These are phyloP conservation scores for Penicillium parvum DNA, from an alignment of 495 filamentous ascomycete genomes.

Conservation along the genomic window DNA sequence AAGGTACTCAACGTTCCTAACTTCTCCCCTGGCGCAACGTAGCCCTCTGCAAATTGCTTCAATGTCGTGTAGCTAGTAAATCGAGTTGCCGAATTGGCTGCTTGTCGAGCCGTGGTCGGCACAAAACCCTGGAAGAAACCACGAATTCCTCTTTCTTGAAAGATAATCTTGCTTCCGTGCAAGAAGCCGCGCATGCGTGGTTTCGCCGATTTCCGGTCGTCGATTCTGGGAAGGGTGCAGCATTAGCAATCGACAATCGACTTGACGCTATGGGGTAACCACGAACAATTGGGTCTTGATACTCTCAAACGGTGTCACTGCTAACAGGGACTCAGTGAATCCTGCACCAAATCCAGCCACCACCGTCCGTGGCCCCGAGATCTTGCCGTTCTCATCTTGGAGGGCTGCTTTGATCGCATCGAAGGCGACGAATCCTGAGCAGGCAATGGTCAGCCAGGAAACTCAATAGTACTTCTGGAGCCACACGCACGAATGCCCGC, in stretches of 20 bases:
- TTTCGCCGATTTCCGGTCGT: constrained; percentile 84
- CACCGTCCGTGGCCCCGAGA: constrained; percentile 86
- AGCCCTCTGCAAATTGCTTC: constrained; percentile 85
- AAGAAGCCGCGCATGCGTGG: constrained; percentile 90
- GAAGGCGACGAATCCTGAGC: constrained; percentile 94
- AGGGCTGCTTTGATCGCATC: constrained; percentile 85
- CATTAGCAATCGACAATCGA: too few species aligned
- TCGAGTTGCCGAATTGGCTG: constrained; percentile 85
- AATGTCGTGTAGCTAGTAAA: constrained; percentile 88
- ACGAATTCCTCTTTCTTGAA: constrained; percentile 75
- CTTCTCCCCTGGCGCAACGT: constrained; percentile 92
- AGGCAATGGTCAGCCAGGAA: neutral
- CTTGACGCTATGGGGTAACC: neutral
- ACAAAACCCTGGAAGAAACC: constrained; percentile 98
- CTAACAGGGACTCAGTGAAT: constrained; percentile 86
- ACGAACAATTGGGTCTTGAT: constrained; percentile 89
- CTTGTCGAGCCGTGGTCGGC: constrained; percentile 89
- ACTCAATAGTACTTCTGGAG: neutral
- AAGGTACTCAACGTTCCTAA: constrained; percentile 86
- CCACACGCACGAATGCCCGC: constrained; percentile 76
- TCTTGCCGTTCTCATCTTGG: constrained; percentile 78
- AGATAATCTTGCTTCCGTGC: constrained; percentile 82
- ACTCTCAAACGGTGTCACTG: constrained; percentile 95
- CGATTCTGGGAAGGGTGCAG: constrained; percentile 55
- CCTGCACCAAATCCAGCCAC: constrained; percentile 93